phyloP scores from a whole-genome alignment of 139 green algal genomes.

The Coccomyxa sp. region DNA sequence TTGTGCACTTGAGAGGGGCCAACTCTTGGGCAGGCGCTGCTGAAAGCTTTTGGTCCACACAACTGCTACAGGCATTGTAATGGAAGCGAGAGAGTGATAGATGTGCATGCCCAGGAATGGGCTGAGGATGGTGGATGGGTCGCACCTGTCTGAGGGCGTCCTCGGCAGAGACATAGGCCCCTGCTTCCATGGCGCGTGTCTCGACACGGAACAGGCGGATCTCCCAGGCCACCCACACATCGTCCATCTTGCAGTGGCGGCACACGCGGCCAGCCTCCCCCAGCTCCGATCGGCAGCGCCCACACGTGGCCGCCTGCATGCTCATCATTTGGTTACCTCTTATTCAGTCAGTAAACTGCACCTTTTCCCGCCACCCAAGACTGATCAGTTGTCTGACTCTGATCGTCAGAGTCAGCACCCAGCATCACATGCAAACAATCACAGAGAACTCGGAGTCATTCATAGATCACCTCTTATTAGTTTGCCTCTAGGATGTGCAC shows the following conservation, averaged over 20 bases:
- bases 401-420: no score
- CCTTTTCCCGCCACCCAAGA: no score
- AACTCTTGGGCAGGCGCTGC: no score
- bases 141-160: constrained; percentile 35
- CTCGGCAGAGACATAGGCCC: constrained; percentile 47
- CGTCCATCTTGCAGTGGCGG: constrained; percentile 73
- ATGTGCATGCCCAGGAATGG: no score
- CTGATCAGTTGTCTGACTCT: no score
- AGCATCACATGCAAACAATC: not conserved
- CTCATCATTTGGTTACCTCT: not conserved
- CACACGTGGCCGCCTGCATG: constrained; percentile 42
- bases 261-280: constrained; percentile 49
- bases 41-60: no score
- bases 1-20: no score
- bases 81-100: no score
- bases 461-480: no score
- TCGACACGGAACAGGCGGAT: constrained; percentile 60
- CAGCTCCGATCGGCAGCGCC: constrained; percentile 51
- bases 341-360: no score
- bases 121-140: not conserved
- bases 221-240: constrained; percentile 58
- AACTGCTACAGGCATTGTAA: no score
- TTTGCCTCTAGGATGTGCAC: not conserved
- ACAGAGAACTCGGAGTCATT: no score
- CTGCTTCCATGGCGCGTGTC: constrained; percentile 27